These are phyloP conservation scores for Aspergillus pseudotamarii DNA, from an alignment of 2,329 filamentous ascomycete genomes.

Conservation along the genomic window DNA sequence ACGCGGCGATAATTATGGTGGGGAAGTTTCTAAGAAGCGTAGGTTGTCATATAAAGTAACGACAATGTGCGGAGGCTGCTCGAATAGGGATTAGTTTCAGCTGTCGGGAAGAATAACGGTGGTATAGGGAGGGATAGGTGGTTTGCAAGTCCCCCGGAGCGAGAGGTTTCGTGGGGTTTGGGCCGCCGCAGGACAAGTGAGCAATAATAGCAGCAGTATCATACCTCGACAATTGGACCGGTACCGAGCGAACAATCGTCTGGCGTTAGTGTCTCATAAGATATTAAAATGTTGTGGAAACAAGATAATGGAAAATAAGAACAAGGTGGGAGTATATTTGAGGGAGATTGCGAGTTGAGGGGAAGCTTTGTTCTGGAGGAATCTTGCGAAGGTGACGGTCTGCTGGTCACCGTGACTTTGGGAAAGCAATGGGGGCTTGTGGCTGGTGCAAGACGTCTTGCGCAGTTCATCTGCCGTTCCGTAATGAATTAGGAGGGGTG, in stretches of 20 bases:
- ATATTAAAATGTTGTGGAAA: conserved; percentile 7
- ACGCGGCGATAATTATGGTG: conserved; percentile 21
- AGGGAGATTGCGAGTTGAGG: conserved; percentile 12
- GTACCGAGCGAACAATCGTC: conserved; percentile 9
- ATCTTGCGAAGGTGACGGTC: conserved; percentile 21
- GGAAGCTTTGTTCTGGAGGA: conserved; percentile 9
- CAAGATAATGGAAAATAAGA: neutral
- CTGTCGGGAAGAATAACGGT: conserved; percentile 21
- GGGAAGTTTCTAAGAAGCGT: conserved; percentile 17
- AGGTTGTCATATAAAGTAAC: conserved; percentile 21
- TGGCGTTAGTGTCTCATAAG: conserved; percentile 9
- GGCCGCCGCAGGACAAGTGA: conserved; percentile 36
- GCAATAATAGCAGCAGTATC: conserved; percentile 24
- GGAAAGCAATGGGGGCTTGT: conserved; percentile 19
- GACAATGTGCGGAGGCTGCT: conserved; percentile 19
- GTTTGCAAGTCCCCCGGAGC: conserved; percentile 26
- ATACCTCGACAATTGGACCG: conserved; percentile 32
- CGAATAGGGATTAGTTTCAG: conserved; percentile 18
- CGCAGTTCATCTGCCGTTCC: neutral
- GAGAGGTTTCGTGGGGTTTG: conserved; percentile 43
- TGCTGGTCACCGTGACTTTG: conserved; percentile 9
- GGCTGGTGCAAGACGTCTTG: conserved; percentile 26
- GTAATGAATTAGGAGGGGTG: conserved; percentile 22
- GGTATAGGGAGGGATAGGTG: conserved; percentile 29
- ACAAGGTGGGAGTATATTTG: conserved; percentile 1